Conservation (phyloP, 306 rosid genomes). For the Cicer chorassanicum region DNA sequence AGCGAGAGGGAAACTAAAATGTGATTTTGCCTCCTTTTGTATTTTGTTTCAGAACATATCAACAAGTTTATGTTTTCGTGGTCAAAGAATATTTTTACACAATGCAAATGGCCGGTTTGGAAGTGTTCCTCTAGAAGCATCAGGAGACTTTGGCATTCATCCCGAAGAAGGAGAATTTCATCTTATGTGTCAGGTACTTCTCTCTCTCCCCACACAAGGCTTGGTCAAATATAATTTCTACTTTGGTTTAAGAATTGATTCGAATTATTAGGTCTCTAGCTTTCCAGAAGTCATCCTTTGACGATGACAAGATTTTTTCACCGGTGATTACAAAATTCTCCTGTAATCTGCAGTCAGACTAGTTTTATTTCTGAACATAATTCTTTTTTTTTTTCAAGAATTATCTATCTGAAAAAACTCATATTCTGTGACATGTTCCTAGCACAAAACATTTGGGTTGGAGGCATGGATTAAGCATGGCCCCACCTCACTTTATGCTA, state of each 20-base stretch:
- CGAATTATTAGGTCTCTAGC: not conserved
- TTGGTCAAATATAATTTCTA: too few species aligned
- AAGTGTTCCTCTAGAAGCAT: constrained; percentile 85
- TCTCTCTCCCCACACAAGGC: constrained; percentile 6
- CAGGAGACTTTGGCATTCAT: constrained; percentile 95
- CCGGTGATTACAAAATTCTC: constrained; percentile 13
- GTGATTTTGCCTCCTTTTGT: constrained; percentile 36
- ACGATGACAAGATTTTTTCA: constrained; percentile 13
- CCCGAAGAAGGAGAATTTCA: constrained; percentile 98
- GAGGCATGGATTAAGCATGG: too few species aligned
- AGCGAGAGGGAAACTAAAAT: constrained; percentile 33
- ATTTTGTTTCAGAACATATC: constrained; percentile 68
- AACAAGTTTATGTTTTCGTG: constrained; percentile 84
- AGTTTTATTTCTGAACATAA: constrained; percentile 26
- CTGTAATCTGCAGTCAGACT: constrained; percentile 8
- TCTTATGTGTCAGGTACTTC: constrained; percentile 90
- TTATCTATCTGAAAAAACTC: not conserved
- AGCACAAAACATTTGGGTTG: not conserved
- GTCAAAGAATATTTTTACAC: constrained; percentile 92
- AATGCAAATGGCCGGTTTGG: constrained; percentile 97
- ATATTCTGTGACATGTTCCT: not conserved
- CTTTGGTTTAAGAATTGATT: constrained; percentile 27
- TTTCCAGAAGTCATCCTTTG: constrained; percentile 32
- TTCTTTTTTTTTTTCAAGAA: not conserved
- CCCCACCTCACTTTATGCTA: too few species aligned